Conservation (phyloP, 2,329 filamentous ascomycete genomes). For the Xylariaceae sp. region DNA sequence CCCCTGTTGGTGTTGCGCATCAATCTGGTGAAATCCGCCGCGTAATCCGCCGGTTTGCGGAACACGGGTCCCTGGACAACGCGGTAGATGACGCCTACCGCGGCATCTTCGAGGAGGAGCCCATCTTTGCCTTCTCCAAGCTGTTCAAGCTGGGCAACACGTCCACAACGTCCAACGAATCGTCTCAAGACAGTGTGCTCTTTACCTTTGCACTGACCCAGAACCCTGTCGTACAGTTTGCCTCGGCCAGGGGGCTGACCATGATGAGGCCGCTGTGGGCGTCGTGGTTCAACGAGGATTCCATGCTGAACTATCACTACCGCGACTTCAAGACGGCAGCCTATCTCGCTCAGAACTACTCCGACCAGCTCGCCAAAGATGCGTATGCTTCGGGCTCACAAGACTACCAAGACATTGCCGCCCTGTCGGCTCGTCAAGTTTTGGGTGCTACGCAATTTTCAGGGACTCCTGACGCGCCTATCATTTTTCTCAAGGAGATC, state of each 20-base stretch:
- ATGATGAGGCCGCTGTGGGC: slow-evolving; percentile 74
- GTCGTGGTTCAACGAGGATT: slow-evolving; percentile 61
- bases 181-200: slow-evolving; percentile 46
- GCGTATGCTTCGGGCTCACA: slow-evolving; percentile 66
- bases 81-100: slow-evolving; percentile 59
- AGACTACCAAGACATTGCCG: slow-evolving; percentile 70
- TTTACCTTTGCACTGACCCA: slow-evolving; percentile 76
- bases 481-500: slow-evolving; percentile 80
- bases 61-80: slow-evolving; percentile 58
- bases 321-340: slow-evolving; percentile 60
- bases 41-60: slow-evolving; percentile 63
- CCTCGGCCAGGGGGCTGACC: slow-evolving; percentile 66
- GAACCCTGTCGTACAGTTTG: slow-evolving; percentile 72
- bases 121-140: slow-evolving; percentile 73
- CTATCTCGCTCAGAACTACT: slow-evolving; percentile 64
- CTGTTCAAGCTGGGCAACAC: slow-evolving; percentile 43
- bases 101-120: slow-evolving; percentile 67
- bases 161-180: slow-evolving; percentile 20
- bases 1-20: slow-evolving; percentile 57
- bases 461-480: slow-evolving; percentile 61
- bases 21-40: slow-evolving; percentile 61
- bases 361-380: slow-evolving; percentile 60
- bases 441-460: slow-evolving; percentile 72
- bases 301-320: slow-evolving; percentile 70
- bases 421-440: slow-evolving; percentile 71